Conservation (phyloP, 805 yeast species). For the Ogataea dorogensis region DNA sequence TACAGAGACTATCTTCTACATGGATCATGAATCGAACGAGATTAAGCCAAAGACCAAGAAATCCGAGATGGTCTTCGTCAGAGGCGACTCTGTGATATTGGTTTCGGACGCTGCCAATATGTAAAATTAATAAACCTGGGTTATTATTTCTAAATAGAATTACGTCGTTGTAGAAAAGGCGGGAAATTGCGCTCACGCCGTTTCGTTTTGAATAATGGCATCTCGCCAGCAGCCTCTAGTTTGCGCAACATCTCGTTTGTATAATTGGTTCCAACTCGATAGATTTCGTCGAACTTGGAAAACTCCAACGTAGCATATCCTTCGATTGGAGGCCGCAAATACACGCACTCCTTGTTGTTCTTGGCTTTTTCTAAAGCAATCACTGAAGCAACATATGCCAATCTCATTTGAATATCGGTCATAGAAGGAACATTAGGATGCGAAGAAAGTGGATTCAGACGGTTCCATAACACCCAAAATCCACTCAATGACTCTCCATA, state of each 20-base stretch:
- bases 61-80: conserved; percentile 87
- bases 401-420: conserved; percentile 90
- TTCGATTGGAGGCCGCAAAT: conserved; percentile 92
- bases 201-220: conserved; percentile 63
- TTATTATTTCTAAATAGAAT: conserved; percentile 46
- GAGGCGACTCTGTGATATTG: conserved; percentile 96
- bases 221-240: conserved; percentile 48
- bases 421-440: conserved; percentile 89
- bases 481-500: conserved; percentile 95
- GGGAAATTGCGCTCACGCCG: conserved; percentile 31
- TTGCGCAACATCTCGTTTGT: conserved; percentile 58
- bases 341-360: conserved; percentile 76
- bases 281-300: conserved; percentile 87
- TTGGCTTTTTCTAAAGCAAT: conserved; percentile 90
- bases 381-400: conserved; percentile 94
- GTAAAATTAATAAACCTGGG: conserved; percentile 10
- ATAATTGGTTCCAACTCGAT: conserved; percentile 72
- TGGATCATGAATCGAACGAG: conserved; percentile 48
- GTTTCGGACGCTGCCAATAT: conserved; percentile 44
- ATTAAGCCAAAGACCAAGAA: conserved; percentile 48
- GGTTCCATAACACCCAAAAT: conserved; percentile 80
- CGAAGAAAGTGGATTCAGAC: conserved; percentile 85
- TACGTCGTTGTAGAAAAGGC: conserved; percentile 49
- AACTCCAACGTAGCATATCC: conserved; percentile 89
- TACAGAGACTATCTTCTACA: conserved; percentile 69